These are phyloP conservation scores for Vigna mungo DNA, from an alignment of 306 rosid species.

Conservation along the genomic window DNA sequence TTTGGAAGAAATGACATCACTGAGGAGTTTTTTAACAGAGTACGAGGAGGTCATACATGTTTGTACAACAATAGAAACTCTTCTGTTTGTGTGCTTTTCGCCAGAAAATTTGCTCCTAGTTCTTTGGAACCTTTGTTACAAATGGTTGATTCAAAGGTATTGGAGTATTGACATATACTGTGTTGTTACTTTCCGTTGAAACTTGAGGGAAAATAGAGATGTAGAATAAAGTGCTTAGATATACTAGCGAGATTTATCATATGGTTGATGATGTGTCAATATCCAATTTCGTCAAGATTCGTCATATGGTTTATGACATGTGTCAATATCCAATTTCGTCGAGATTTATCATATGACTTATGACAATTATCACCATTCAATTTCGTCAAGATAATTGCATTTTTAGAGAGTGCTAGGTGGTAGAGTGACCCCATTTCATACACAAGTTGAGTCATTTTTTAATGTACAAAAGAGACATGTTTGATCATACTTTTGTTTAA, in stretches of 20 bases:
- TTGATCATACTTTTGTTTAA: conserved; percentile 37
- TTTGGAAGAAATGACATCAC: conserved; percentile 74
- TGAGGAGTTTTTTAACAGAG: conserved; percentile 58
- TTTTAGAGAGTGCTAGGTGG: conserved; percentile 30
- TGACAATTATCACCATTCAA: too few species aligned
- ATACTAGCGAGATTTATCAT: neutral
- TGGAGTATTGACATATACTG: conserved; percentile 61
- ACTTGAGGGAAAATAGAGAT: conserved; percentile 17
- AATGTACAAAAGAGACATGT: conserved; percentile 55
- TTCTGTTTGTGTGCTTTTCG: conserved; percentile 75
- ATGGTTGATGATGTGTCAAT: too few species aligned
- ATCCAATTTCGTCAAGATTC: neutral
- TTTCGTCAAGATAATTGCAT: neutral
- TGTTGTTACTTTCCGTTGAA: conserved; percentile 19
- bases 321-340: too few species aligned
- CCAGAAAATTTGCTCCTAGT: conserved; percentile 92
- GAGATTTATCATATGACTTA: neutral
- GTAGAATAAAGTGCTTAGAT: conserved; percentile 33
- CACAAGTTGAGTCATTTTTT: conserved; percentile 33
- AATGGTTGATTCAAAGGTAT: conserved; percentile 58
- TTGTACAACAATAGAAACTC: conserved; percentile 60
- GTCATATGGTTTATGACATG: too few species aligned
- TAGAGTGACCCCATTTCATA: conserved; percentile 21
- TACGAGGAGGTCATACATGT: conserved; percentile 56
- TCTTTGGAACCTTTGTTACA: conserved; percentile 76